These are phyloP conservation scores for Neocallimastix lanati DNA, from an alignment of 192 early-diverging fungal species.

Conservation along the genomic window DNA sequence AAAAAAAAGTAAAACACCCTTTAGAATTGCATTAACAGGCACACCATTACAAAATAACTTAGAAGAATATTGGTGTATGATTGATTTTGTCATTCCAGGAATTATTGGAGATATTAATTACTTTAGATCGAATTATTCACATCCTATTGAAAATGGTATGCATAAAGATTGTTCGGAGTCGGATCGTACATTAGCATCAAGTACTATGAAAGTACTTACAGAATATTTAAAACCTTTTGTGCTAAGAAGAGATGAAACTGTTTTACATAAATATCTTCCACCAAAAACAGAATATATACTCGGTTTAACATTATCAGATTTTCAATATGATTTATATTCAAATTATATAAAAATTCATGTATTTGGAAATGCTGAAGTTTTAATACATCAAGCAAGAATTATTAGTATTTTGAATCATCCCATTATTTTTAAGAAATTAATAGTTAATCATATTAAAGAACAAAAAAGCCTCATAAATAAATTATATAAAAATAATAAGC, in stretches of 20 bases:
- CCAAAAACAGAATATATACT: neutral
- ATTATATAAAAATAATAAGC: neutral
- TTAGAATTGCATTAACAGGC: constrained; percentile 59
- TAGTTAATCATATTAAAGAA: neutral
- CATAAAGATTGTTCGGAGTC: constrained; percentile 19
- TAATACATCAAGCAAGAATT: neutral
- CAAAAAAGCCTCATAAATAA: neutral
- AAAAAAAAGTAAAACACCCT: constrained; percentile 24
- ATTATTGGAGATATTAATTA: constrained; percentile 30
- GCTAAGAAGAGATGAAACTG: neutral
- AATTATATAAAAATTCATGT: neutral
- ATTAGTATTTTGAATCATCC: neutral
- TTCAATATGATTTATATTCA: neutral
- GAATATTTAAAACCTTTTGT: neutral
- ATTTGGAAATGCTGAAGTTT: neutral
- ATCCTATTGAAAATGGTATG: constrained; percentile 38
- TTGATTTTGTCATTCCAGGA: constrained; percentile 49
- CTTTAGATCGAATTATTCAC: constrained; percentile 36
- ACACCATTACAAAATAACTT: constrained; percentile 72
- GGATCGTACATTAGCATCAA: neutral
- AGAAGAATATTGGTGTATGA: constrained; percentile 60
- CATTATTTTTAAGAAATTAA: neutral
- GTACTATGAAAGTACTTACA: neutral
- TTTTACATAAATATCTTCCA: neutral
- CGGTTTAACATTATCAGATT: neutral